These are phyloP conservation scores for Fusarium buharicum DNA, from an alignment of 2,329 filamentous ascomycete species.

Conservation along the genomic window DNA sequence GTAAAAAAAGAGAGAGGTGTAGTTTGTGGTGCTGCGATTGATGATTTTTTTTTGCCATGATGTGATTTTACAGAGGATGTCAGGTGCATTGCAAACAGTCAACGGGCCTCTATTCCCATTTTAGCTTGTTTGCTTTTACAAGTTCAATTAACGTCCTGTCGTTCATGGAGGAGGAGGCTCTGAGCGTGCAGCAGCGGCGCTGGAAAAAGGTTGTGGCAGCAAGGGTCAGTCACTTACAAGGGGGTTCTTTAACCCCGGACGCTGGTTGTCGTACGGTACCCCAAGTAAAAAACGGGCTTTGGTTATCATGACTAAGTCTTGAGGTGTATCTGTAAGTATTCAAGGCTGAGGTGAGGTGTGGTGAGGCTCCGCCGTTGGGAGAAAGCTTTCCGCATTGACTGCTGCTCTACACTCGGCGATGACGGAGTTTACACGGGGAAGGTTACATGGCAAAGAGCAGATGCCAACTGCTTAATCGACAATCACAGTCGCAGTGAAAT, in stretches of 20 bases:
- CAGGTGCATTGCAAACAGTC: neutral
- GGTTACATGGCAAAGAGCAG: constrained; percentile 19
- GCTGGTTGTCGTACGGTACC: constrained; percentile 28
- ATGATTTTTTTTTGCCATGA: neutral
- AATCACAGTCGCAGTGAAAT: neutral
- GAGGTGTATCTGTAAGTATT: no score
- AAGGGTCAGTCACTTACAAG: constrained; percentile 15
- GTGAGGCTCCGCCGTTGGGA: no score
- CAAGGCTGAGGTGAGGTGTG: no score
- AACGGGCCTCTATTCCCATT: constrained; percentile 8
- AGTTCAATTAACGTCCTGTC: constrained; percentile 1
- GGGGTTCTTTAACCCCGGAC: constrained; percentile 16
- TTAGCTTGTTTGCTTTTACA: neutral
- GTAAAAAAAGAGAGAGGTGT: constrained; percentile 2
- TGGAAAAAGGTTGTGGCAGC: constrained; percentile 27
- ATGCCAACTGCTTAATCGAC: neutral
- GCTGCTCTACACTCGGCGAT: neutral
- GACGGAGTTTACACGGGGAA: constrained; percentile 8
- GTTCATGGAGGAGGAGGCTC: constrained; percentile 14
- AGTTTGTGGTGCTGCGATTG: constrained; percentile 14
- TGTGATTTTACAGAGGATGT: constrained; percentile 6
- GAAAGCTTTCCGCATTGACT: constrained; percentile 7
- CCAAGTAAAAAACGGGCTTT: constrained; percentile 5
- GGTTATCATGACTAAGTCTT: no score
- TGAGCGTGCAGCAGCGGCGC: neutral